Evolutionary conservation across 371 early-diverging fungal species (phyloP), one percentile per base, ranked within the genome.

Genomic region (Circinella minor): DNA sequence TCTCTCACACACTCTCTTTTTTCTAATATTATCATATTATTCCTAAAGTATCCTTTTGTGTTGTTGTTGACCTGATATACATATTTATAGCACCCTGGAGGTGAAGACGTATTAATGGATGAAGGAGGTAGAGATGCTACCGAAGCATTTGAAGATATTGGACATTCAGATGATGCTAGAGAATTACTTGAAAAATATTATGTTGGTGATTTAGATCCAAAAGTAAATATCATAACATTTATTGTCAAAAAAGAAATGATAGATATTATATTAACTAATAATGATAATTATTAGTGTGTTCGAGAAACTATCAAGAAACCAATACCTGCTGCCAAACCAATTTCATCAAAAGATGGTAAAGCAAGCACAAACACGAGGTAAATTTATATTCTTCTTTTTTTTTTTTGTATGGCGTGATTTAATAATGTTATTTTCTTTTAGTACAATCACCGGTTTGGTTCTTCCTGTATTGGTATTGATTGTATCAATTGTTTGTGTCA

Each of bases 61-160:
- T 27, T 27, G 27, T 2, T 27, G 27, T 27, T 27, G 27, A 27
- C 27, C 27, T 43, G 43, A 43, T 43, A 43, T 43, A 43, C 11
- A 9, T 43, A 13, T 51, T 2, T 36, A n/a, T 77, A 93, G 92
- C 94, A 94, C 74, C 94, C 94, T 36, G 94, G 94, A 72, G 94
- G 94, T 75, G 92, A 91, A 74, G 92, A 93, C 72, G 91, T 93
- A 15, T 79, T 93, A 66, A 69, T 92, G 37, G 92, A 93, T 72
- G 87, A 89, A 75, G 92, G 83, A 66, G 98, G 95, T 68, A 79
- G 81, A 67, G 97, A 98, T 76, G 95, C 95, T 39, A 95, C 96
- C 49, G 94, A 89, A 69, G 92, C 95, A 49, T 98, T 97, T 80
- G 96, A 96, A 68, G 97, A 97, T 81, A 93, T 98, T 71, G 95